Base-by-base conservation (phyloP, 2,329 filamentous ascomycete genomes). In the Botryotinia calthae region DNA sequence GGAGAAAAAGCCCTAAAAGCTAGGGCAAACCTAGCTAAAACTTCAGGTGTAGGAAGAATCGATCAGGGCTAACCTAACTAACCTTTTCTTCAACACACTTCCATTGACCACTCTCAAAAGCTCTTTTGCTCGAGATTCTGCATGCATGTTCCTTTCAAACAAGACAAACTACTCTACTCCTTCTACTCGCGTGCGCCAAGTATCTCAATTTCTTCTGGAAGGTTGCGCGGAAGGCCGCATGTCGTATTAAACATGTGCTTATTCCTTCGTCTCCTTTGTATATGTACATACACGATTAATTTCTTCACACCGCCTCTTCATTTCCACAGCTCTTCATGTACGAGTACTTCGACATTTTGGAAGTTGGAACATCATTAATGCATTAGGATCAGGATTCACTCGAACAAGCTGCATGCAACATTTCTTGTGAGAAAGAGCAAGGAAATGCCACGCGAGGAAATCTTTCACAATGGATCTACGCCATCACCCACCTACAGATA, bases 211-310 rank as follows among this genome's bases (percentile, higher is more conserved):
- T 66, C 44, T 66, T 64, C 69, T 51, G 46, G 69, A 65, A 71
- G 59, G 69, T n/a, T n/a, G 44, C 59, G 65, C 65, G 31, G 46
- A 71, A 71, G 69, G 46, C n/a, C 44, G 46, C 69, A 71, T 65
- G 14, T 65, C 44, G 25, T 64, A 59, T 51, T 40, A 6, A 71
- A 37, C 69, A 71, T 71, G 69, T 71, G 69, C 42, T 51, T n/a
- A 42, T 18, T 66, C 31, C 64, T 54, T 54, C 31, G 46, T 66
- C 46, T 66, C 16, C 22, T 25, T n/a, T 20, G 31, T 54, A 18
- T 40, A 42, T 69, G 51, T 69, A n/a, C 25, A 56, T 40, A 18
- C 6, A 10, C 22, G n/a, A 46, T 54, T 46, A 46, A 42, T 51
- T 31, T 54, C 44, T 54, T 56, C 46, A 71, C 69, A 71, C 69